Evolutionary conservation across 2,329 filamentous ascomycete species (phyloP).

Genomic region (Mollisia scopiformis): DNA sequence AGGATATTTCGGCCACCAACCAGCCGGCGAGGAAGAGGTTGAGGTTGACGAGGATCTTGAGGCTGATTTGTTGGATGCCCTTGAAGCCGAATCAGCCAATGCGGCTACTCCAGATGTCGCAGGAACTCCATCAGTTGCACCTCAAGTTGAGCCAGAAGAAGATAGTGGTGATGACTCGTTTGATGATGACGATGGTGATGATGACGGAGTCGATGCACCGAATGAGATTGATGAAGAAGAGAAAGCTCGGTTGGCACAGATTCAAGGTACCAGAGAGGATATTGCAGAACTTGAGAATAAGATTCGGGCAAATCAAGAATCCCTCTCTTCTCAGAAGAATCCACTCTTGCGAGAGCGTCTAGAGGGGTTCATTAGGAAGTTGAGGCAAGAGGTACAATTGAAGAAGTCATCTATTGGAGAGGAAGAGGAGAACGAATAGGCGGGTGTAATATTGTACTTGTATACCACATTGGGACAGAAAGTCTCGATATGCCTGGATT

Average conservation of each 20-base stretch:
- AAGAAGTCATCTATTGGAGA: conserved; percentile 49
- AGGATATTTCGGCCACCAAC: conserved; percentile 34
- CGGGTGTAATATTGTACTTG: neutral
- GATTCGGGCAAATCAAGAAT: conserved; percentile 45
- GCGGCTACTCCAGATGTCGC: conserved; percentile 27
- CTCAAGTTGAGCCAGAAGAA: conserved; percentile 29
- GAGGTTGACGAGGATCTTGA: conserved; percentile 35
- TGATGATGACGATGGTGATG: conserved; percentile 47
- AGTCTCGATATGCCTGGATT: neutral
- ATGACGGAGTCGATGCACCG: conserved; percentile 42
- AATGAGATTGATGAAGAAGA: conserved; percentile 56
- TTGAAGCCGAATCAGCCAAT: conserved; percentile 7
- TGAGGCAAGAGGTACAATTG: conserved; percentile 55
- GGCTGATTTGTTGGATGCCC: conserved; percentile 23
- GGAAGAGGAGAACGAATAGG: conserved; percentile 31
- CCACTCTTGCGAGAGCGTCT: conserved; percentile 52
- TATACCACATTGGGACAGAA: neutral
- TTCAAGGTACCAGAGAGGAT: conserved; percentile 52
- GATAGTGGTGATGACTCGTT: conserved; percentile 46
- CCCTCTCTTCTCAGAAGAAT: conserved; percentile 48
- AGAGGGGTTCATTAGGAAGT: conserved; percentile 49
- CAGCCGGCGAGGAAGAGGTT: conserved; percentile 34
- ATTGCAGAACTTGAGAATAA: conserved; percentile 56
- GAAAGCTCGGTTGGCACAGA: conserved; percentile 48
- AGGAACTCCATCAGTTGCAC: conserved; percentile 27